Conservation (phyloP, 1,284 basidiomycete genomes). For the Ustilago esculenta region DNA sequence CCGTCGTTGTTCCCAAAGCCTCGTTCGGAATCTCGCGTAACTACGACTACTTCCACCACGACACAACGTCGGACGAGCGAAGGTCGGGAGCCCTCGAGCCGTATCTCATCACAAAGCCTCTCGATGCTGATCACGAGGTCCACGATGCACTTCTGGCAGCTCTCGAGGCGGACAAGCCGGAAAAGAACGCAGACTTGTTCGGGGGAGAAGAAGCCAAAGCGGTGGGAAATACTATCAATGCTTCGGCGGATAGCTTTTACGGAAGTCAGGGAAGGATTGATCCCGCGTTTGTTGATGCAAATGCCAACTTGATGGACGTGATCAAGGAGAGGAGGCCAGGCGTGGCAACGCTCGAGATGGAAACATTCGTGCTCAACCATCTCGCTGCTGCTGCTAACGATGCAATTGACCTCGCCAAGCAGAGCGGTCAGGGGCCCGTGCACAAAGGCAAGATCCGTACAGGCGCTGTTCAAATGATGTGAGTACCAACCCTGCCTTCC, state of each 20-base stretch:
- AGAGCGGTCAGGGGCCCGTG: constrained; percentile 18
- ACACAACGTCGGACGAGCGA: constrained; percentile 31
- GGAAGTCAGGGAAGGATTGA: constrained; percentile 83
- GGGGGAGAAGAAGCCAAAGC: constrained; percentile 23
- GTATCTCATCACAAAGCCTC: constrained; percentile 78
- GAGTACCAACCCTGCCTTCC: background rate
- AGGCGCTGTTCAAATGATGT: constrained; percentile 81
- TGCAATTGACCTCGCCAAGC: constrained; percentile 25
- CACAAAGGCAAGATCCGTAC: constrained; percentile 73
- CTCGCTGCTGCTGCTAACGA: constrained; percentile 54
- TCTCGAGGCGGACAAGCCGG: constrained; percentile 26
- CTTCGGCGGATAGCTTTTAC: constrained; percentile 73
- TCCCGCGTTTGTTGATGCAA: constrained; percentile 77
- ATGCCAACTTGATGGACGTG: constrained; percentile 74
- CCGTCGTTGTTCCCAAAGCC: constrained; percentile 77
- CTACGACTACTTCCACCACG: constrained; percentile 73
- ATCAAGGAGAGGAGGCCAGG: constrained; percentile 66
- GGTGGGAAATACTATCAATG: constrained; percentile 51
- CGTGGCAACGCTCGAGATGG: constrained; percentile 71
- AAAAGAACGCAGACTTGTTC: constrained; percentile 7
- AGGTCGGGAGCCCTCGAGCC: constrained; percentile 67
- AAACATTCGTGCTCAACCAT: constrained; percentile 62
- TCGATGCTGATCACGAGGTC: constrained; percentile 73
- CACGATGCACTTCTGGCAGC: constrained; percentile 65
- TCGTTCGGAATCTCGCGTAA: constrained; percentile 78